Conservation (phyloP, 768 basidiomycete species). For the Rhodotorula taiwanensis region DNA sequence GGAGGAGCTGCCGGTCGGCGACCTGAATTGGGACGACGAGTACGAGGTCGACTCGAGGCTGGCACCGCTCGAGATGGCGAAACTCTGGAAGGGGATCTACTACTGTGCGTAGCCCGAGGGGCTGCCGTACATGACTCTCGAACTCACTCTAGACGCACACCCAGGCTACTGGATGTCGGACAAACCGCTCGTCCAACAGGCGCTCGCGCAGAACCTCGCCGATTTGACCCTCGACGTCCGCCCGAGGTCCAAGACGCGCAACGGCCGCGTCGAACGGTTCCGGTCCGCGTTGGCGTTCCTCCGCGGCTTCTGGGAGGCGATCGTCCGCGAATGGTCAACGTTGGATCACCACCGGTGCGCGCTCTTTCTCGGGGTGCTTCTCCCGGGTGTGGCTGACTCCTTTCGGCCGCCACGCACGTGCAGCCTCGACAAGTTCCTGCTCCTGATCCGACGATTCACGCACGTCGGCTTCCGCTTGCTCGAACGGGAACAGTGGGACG, state of each 20-base stretch:
- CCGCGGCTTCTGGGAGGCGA: slow-evolving; percentile 82
- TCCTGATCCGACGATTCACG: slow-evolving; percentile 82
- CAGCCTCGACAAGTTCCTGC: slow-evolving; percentile 95
- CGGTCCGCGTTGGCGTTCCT: slow-evolving; percentile 64
- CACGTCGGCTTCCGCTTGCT: slow-evolving; percentile 79
- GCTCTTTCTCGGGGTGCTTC: background rate
- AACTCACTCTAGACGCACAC: too few relatives aligned
- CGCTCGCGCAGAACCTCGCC: slow-evolving; percentile 75
- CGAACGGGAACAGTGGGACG: slow-evolving; percentile 63
- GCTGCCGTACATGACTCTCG: too few relatives aligned
- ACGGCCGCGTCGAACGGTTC: slow-evolving; percentile 32
- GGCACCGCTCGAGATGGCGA: slow-evolving; percentile 70
- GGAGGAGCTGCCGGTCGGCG: slow-evolving; percentile 29
- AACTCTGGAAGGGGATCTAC: slow-evolving; percentile 95
- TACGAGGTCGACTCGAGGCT: slow-evolving; percentile 53
- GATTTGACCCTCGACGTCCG: slow-evolving; percentile 67
- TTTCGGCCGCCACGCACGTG: background rate
- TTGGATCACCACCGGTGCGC: slow-evolving; percentile 80
- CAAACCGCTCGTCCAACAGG: slow-evolving; percentile 92
- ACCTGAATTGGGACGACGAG: slow-evolving; percentile 43
- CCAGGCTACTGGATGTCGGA: slow-evolving; percentile 99
- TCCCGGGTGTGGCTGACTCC: background rate
- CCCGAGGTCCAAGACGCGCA: slow-evolving; percentile 35
- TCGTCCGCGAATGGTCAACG: slow-evolving; percentile 85
- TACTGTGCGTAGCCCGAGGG: slow-evolving; percentile 66